Conservation (phyloP, 495 filamentous ascomycete species). For the Podospora bellae-mahoneyi region DNA sequence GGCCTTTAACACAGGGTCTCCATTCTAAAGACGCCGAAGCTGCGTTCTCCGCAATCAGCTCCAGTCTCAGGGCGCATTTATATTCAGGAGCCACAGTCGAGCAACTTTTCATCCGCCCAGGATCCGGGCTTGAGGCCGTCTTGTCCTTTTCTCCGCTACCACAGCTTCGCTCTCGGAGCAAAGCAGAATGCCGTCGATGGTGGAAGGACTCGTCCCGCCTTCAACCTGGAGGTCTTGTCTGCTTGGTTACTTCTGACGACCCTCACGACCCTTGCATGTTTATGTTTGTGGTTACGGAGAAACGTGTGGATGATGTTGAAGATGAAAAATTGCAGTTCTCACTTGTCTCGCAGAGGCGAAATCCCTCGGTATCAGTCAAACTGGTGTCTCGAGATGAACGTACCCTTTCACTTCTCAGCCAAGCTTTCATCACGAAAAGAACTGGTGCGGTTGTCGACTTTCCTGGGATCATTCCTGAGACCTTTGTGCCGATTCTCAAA, state of each 20-base stretch:
- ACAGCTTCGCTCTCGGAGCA: conserved; percentile 24
- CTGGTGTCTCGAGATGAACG: conserved; percentile 4
- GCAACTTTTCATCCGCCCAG: conserved; percentile 39
- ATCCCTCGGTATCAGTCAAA: neutral
- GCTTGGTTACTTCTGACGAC: conserved; percentile 43
- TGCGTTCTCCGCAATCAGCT: conserved; percentile 7
- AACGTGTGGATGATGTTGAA: conserved; percentile 16
- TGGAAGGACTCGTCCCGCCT: conserved; percentile 59
- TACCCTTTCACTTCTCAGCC: neutral
- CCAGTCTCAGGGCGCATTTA: conserved; percentile 29
- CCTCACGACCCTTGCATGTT: conserved; percentile 36
- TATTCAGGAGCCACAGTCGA: conserved; percentile 41
- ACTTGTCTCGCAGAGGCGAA: conserved; percentile 17
- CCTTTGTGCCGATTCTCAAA: conserved; percentile 33
- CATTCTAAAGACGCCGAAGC: neutral
- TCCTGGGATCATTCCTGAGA: conserved; percentile 30
- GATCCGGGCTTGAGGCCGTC: conserved; percentile 49
- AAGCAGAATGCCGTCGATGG: conserved; percentile 50
- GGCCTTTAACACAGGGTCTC: conserved; percentile 33
- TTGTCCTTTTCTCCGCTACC: conserved; percentile 54
- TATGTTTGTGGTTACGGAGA: conserved; percentile 53
- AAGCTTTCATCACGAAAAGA: conserved; percentile 10
- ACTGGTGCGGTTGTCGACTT: conserved; percentile 28
- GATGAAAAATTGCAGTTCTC: neutral
- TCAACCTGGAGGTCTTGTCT: conserved; percentile 55